Conservation (phyloP, 176 grass and related monocot genomes). For the Carex kokanica region DNA sequence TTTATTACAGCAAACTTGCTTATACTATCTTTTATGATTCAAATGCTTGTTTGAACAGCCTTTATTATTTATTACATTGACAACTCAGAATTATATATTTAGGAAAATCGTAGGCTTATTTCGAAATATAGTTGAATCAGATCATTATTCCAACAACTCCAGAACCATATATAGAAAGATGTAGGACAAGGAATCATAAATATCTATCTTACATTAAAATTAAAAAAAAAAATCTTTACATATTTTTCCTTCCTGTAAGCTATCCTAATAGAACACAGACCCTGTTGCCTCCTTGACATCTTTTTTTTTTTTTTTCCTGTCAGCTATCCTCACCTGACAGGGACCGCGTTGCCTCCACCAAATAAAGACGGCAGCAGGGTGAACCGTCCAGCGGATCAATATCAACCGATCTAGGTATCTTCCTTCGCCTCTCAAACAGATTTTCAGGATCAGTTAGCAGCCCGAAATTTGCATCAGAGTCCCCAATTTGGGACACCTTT, state of each 20-base stretch:
- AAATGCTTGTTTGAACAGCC: not conserved
- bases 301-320: not conserved
- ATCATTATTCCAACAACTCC: not conserved
- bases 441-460: conserved; percentile 83
- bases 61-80: not conserved
- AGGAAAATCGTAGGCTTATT: not conserved
- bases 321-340: conserved; percentile 32
- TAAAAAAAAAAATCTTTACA: conserved; percentile 26
- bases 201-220: not conserved
- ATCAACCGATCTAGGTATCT: conserved; percentile 68
- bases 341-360: conserved; percentile 72
- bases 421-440: conserved; percentile 83
- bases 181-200: not conserved
- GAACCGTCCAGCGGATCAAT: conserved; percentile 70
- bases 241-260: conserved; percentile 25
- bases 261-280: conserved; percentile 38
- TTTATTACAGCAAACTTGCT: conserved; percentile 7
- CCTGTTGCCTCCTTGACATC: conserved; percentile 51
- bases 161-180: not conserved
- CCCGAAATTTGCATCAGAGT: conserved; percentile 80
- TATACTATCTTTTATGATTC: not conserved
- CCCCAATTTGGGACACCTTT: conserved; percentile 80
- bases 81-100: not conserved
- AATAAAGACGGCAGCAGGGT: conserved; percentile 76
- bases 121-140: not conserved